Conservation (phyloP, 768 basidiomycete species). For the Xerocomellus chrysenteron region DNA sequence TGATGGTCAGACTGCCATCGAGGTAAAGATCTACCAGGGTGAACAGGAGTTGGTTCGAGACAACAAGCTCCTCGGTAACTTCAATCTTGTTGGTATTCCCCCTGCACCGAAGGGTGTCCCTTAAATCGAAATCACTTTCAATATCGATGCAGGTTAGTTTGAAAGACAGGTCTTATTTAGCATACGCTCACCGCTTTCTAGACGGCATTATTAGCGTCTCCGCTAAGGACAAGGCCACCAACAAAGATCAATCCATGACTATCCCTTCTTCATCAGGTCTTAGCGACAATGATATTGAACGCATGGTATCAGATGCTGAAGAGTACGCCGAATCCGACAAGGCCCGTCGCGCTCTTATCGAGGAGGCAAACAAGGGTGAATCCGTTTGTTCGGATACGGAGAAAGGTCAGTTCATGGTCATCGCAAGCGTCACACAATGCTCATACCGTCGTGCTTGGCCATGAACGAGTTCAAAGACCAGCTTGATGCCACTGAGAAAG, state of each 20-base stretch:
- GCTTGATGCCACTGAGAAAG: conserved; percentile 87
- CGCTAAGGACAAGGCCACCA: conserved; percentile 92
- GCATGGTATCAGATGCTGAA: conserved; percentile 95
- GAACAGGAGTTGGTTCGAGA: conserved; percentile 98
- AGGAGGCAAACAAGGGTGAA: conserved; percentile 96
- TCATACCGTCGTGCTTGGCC: conserved; percentile 43
- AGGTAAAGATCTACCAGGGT: conserved; percentile 99
- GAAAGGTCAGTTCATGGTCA: conserved; percentile 65
- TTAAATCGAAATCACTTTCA: conserved; percentile 83
- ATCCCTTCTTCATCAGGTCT: conserved; percentile 97
- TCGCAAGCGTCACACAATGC: background rate
- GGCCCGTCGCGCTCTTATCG: conserved; percentile 81
- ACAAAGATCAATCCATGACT: conserved; percentile 93
- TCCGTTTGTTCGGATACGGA: conserved; percentile 93
- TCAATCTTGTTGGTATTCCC: conserved; percentile 98
- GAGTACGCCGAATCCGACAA: conserved; percentile 93
- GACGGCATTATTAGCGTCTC: conserved; percentile 97
- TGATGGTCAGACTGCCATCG: conserved; percentile 94
- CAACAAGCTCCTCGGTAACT: conserved; percentile 98
- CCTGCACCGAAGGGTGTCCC: conserved; percentile 75
- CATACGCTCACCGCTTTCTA: conserved; percentile 21
- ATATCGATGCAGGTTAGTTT: conserved; percentile 86
- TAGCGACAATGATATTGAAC: conserved; percentile 94
- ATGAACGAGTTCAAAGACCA: conserved; percentile 99
- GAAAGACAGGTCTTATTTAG: background rate